Evolutionary conservation across 192 early-diverging fungal species (phyloP).

Genomic region (Anaeromyces robustus): DNA sequence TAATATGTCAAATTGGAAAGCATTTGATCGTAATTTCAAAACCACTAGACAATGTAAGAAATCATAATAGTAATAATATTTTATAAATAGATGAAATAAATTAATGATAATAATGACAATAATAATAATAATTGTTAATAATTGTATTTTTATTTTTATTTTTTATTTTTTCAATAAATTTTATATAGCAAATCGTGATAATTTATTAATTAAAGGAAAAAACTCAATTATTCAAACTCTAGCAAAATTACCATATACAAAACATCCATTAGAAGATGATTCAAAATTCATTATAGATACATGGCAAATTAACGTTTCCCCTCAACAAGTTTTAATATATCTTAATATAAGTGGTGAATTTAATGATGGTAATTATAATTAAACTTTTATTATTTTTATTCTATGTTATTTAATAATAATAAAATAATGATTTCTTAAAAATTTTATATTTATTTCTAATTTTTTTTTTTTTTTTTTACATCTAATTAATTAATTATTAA

Average conservation of each 20-base stretch:
- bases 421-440: no score
- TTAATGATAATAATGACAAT: no score
- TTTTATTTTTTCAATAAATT: no score
- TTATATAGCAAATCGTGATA: neutral
- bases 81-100: no score
- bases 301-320: neutral
- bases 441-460: no score
- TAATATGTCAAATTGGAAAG: neutral
- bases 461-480: no score
- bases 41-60: neutral
- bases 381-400: no score
- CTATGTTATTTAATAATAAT: no score
- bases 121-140: no score
- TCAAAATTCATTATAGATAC: neutral
- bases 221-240: neutral
- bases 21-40: neutral
- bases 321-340: neutral
- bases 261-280: neutral
- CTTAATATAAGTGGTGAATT: neutral
- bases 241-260: neutral
- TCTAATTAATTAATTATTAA: no score
- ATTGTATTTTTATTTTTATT: no score
- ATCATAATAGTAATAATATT: no score
- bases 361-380: neutral
- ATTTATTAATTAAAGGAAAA: neutral